A percentile compares a stretch with the other conserved stretches of the same genome.
These are phyloP conservation scores for Fusarium incarnatum DNA, from an alignment of 2,329 filamentous ascomycete species.

Conservation along the genomic window DNA sequence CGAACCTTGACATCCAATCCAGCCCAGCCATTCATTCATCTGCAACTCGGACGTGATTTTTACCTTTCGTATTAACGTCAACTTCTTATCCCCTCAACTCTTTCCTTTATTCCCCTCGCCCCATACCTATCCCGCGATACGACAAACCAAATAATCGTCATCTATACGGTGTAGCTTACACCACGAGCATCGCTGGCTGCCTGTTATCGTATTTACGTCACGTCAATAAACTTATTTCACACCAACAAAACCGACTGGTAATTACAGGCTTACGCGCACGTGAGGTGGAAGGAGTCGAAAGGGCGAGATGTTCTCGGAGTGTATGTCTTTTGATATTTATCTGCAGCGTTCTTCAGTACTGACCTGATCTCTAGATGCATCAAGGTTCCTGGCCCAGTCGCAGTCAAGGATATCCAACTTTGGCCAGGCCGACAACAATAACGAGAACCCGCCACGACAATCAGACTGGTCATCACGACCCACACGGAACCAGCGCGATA, in stretches of 20 bases:
- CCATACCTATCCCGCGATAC: conserved; percentile 7
- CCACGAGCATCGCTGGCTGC: conserved; percentile 22
- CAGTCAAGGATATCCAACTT: conserved; percentile 87
- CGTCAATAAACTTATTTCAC: conserved; percentile 27
- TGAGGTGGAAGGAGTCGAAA: conserved; percentile 52
- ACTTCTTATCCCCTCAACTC: conserved; percentile 15
- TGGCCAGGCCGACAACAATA: conserved; percentile 66
- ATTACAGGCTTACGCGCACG: conserved; percentile 36
- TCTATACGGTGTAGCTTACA: conserved; percentile 33
- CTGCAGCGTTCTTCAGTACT: conserved; percentile 11
- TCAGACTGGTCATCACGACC: conserved; percentile 53
- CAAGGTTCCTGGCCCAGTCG: conserved; percentile 94
- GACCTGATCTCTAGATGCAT: conserved; percentile 77
- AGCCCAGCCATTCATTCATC: conserved; percentile 29
- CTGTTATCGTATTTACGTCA: conserved; percentile 40
- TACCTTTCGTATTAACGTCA: conserved; percentile 24
- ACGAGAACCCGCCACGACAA: conserved; percentile 45
- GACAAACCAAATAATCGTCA: conserved; percentile 11
- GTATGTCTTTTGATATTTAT: conserved; percentile 64
- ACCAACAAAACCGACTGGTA: conserved; percentile 21
- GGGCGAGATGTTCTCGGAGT: conserved; percentile 75
- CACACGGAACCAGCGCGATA: conserved; percentile 49
- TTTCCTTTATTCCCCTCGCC: conserved; percentile 6
- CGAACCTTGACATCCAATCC: conserved; percentile 16
- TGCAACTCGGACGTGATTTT: conserved; percentile 37